Evolutionary conservation across 257 asterid genomes (phyloP).

Genomic region (Forsythia suspensa): DNA sequence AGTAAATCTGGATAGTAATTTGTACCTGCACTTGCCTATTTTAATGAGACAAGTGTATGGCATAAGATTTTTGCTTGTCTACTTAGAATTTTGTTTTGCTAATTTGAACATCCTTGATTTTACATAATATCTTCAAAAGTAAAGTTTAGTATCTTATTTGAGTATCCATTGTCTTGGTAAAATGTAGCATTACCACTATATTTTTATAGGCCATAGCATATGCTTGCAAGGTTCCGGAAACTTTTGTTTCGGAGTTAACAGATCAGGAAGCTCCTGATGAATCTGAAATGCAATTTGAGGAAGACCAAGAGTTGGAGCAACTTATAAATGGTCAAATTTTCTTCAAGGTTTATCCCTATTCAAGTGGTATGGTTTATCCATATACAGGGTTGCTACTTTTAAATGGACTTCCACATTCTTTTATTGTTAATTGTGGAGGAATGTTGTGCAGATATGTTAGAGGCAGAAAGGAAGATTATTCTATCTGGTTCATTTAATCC

Average conservation of each 20-base stretch:
- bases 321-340: slow-evolving; percentile 76
- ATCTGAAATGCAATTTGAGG: slow-evolving; percentile 55
- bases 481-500: slow-evolving; percentile 95
- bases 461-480: slow-evolving; percentile 70
- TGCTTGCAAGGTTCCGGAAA: slow-evolving; percentile 74
- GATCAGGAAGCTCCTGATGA: slow-evolving; percentile 79
- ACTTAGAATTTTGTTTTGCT: neutral
- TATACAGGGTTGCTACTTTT: slow-evolving; percentile 12
- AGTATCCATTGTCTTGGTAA: slow-evolving; percentile 8
- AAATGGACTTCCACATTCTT: slow-evolving; percentile 23
- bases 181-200: slow-evolving; percentile 5
- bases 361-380: slow-evolving; percentile 60
- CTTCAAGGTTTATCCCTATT: slow-evolving; percentile 88
- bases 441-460: slow-evolving; percentile 59
- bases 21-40: neutral
- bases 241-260: slow-evolving; percentile 53
- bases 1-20: neutral
- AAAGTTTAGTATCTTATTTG: neutral
- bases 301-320: slow-evolving; percentile 84
- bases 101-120: neutral
- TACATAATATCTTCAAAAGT: neutral
- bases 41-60: neutral
- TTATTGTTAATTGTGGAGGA: slow-evolving; percentile 33
- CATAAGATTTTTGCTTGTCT: neutral
- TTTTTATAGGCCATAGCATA: slow-evolving; percentile 70